These are phyloP conservation scores for Melocanna baccifera DNA, from an alignment of 176 grass and related monocot genomes.

Conservation along the genomic window DNA sequence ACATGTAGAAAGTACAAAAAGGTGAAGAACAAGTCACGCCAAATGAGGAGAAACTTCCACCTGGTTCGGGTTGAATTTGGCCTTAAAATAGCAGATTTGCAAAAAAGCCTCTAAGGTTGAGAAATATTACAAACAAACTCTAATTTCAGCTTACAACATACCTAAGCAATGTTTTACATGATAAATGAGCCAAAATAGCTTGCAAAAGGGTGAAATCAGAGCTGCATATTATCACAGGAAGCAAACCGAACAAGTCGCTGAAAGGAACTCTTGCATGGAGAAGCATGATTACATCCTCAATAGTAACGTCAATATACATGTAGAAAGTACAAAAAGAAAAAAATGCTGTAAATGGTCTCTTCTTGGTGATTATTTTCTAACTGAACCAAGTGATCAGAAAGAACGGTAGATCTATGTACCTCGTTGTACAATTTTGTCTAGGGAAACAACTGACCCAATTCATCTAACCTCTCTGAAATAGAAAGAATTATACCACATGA, in stretches of 20 bases:
- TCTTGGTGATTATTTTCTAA: conserved; percentile 9
- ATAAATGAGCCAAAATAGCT: no score
- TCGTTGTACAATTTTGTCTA: conserved; percentile 20
- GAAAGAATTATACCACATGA: background rate
- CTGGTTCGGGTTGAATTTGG: no score
- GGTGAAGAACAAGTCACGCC: no score
- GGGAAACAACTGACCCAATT: conserved; percentile 1
- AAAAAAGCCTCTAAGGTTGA: no score
- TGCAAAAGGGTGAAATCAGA: no score
- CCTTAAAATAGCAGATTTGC: no score
- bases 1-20: no score
- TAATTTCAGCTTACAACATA: no score
- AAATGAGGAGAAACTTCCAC: no score
- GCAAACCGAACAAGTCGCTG: background rate
- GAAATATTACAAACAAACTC: no score
- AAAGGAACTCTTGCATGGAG: background rate
- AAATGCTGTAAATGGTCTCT: background rate
- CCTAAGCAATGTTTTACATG: no score
- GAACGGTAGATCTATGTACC: conserved; percentile 34
- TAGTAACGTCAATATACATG: conserved; percentile 18
- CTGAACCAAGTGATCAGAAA: conserved; percentile 26
- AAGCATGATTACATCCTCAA: background rate
- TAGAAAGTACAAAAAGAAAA: background rate
- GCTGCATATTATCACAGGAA: no score
- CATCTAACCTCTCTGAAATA: conserved; percentile 7